A percentile compares a stretch with the other conserved stretches of the same genome.
Conservation (phyloP, 805 yeast genomes). For the Torulaspora microellipsoides region DNA sequence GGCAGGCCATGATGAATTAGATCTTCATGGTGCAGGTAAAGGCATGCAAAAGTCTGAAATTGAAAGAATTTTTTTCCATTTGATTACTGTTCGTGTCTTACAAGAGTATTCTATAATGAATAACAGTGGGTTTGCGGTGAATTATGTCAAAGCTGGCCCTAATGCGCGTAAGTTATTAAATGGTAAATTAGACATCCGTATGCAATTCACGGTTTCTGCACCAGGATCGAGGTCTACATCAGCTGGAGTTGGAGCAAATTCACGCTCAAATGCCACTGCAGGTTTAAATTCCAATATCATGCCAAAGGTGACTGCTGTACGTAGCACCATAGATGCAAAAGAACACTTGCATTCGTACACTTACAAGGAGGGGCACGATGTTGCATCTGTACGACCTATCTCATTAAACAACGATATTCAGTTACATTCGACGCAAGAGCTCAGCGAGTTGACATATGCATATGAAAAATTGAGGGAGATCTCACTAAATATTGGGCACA, state of each 20-base stretch:
- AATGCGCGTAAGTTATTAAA: constrained; percentile 47
- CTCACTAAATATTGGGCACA: constrained; percentile 19
- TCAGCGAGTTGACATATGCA: constrained; percentile 21
- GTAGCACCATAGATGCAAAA: background rate
- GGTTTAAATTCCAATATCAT: background rate
- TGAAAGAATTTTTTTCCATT: constrained; percentile 77
- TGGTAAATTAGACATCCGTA: constrained; percentile 43
- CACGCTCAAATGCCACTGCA: constrained; percentile 2
- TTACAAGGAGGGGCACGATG: constrained; percentile 1
- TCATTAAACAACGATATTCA: constrained; percentile 10
- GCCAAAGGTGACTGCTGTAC: background rate
- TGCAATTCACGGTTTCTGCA: constrained; percentile 43
- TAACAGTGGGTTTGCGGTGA: constrained; percentile 73
- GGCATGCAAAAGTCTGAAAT: constrained; percentile 59
- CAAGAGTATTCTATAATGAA: constrained; percentile 70
- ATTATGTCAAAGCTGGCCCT: constrained; percentile 63
- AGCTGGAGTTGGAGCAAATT: constrained; percentile 4
- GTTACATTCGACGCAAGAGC: constrained; percentile 22
- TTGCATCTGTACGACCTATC: constrained; percentile 11
- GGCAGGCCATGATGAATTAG: constrained; percentile 55
- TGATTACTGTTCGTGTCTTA: constrained; percentile 61
- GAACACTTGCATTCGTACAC: constrained; percentile 4
- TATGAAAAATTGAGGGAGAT: constrained; percentile 24
- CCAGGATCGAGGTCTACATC: constrained; percentile 18
- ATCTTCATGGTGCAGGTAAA: constrained; percentile 70